These are phyloP conservation scores for Stephania japonica DNA, from an alignment of 164 flowering plant genomes.

Conservation along the genomic window DNA sequence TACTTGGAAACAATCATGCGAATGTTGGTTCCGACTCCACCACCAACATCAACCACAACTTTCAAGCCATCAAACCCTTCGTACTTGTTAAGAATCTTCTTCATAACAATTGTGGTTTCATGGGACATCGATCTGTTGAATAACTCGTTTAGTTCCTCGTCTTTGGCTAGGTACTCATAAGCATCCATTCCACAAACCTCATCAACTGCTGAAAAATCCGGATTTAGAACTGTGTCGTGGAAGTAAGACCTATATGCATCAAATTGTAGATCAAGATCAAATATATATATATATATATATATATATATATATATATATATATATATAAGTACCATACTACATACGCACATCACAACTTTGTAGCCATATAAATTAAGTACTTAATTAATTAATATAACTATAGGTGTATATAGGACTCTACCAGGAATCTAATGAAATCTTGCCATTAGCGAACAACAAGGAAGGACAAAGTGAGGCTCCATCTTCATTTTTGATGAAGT, in stretches of 20 bases:
- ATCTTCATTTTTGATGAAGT: conserved; percentile 51
- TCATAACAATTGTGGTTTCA: conserved; percentile 69
- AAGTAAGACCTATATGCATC: conserved; percentile 48
- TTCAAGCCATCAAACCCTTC: conserved; percentile 60
- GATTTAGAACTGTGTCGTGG: conserved; percentile 79
- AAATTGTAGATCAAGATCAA: too few species aligned
- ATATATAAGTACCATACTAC: too few species aligned
- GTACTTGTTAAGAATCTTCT: conserved; percentile 60
- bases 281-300: too few species aligned
- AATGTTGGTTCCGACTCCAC: conserved; percentile 66
- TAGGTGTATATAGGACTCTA: too few species aligned
- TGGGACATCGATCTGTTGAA: conserved; percentile 76
- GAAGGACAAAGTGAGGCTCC: conserved; percentile 60
- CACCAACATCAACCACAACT: conserved; percentile 76
- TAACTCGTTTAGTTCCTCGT: conserved; percentile 69
- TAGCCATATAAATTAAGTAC: too few species aligned
- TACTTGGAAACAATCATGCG: conserved; percentile 61
- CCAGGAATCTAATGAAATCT: conserved; percentile 88
- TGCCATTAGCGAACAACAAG: conserved; percentile 67
- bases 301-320: too few species aligned
- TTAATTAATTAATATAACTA: too few species aligned
- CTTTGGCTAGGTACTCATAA: conserved; percentile 68
- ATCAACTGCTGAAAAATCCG: conserved; percentile 67
- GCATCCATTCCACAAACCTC: conserved; percentile 70
- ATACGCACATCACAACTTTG: too few species aligned